Evolutionary conservation across 2,329 filamentous ascomycete species (phyloP).

Genomic region (Macrophomina pseudophaseolina): DNA sequence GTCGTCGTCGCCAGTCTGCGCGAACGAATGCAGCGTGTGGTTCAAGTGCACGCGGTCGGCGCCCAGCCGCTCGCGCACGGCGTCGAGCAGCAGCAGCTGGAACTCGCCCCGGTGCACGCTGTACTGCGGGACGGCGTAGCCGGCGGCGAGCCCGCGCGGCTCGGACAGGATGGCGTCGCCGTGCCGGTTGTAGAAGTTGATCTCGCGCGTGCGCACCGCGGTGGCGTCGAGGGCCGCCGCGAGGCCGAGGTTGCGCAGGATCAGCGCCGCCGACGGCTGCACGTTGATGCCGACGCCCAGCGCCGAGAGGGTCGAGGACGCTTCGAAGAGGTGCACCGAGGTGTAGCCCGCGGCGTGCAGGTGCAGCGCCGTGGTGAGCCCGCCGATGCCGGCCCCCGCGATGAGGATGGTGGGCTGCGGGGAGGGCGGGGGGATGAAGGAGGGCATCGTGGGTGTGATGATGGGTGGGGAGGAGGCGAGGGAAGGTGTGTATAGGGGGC

Average conservation of each 20-base stretch:
- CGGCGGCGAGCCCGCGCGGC: conserved; percentile 47
- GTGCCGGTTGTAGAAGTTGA: conserved; percentile 53
- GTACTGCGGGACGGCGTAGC: conserved; percentile 52
- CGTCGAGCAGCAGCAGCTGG: conserved; percentile 51
- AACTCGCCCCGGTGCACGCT: conserved; percentile 54
- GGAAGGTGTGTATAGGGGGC: background rate
- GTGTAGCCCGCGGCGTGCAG: conserved; percentile 45
- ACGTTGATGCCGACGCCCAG: conserved; percentile 56
- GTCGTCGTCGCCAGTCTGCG: conserved; percentile 37
- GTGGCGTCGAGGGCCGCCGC: conserved; percentile 47
- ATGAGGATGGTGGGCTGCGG: conserved; percentile 52
- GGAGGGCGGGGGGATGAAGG: background rate
- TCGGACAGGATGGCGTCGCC: conserved; percentile 52
- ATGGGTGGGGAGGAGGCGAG: background rate
- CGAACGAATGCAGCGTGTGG: conserved; percentile 45
- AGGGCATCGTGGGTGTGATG: background rate
- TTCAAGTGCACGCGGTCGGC: conserved; percentile 46
- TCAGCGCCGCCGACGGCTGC: conserved; percentile 52
- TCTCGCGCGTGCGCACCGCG: conserved; percentile 49
- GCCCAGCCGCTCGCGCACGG: conserved; percentile 50
- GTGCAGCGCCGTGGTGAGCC: conserved; percentile 68
- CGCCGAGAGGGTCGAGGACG: conserved; percentile 48
- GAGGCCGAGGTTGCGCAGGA: conserved; percentile 51
- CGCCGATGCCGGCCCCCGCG: conserved; percentile 69
- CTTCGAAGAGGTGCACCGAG: conserved; percentile 52